Evolutionary conservation across 139 green algal genomes (phyloP).

Genomic region (Coelastrella sp.): DNA sequence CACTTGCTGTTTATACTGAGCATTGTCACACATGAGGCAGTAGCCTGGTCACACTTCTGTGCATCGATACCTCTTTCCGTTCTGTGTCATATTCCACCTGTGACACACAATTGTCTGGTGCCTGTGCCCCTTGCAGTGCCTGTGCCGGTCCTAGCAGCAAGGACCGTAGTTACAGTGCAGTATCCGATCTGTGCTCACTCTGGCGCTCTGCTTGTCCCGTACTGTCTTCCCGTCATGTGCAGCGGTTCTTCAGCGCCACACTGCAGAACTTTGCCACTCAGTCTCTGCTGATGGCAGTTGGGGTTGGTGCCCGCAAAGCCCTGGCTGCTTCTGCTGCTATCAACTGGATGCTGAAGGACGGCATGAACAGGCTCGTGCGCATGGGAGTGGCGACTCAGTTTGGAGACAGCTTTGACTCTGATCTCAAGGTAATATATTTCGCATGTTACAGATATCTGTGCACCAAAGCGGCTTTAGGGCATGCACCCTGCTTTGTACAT

Average conservation of each 20-base stretch:
- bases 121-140: too few relatives aligned
- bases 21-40: too few relatives aligned
- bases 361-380: constrained; percentile 85
- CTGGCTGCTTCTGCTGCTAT: constrained; percentile 78
- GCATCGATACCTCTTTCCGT: neutral
- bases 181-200: constrained; percentile 6
- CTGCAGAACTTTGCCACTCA: constrained; percentile 88
- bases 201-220: too few relatives aligned
- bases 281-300: constrained; percentile 92
- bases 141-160: too few relatives aligned
- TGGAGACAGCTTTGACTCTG: constrained; percentile 86
- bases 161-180: neutral
- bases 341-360: constrained; percentile 80
- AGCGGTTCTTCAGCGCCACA: constrained; percentile 87
- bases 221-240: constrained; percentile 24
- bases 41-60: too few relatives aligned
- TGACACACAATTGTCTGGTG: too few relatives aligned
- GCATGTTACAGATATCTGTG: too few relatives aligned
- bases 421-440: constrained; percentile 82
- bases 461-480: too few relatives aligned
- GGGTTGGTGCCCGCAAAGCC: constrained; percentile 85
- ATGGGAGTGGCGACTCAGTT: constrained; percentile 87
- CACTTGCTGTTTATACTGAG: neutral
- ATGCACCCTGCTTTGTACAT: too few relatives aligned
- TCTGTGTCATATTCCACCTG: neutral